Conservation (phyloP, 225 moss, liverwort and hornwort genomes). For the Sphagnum contortum region DNA sequence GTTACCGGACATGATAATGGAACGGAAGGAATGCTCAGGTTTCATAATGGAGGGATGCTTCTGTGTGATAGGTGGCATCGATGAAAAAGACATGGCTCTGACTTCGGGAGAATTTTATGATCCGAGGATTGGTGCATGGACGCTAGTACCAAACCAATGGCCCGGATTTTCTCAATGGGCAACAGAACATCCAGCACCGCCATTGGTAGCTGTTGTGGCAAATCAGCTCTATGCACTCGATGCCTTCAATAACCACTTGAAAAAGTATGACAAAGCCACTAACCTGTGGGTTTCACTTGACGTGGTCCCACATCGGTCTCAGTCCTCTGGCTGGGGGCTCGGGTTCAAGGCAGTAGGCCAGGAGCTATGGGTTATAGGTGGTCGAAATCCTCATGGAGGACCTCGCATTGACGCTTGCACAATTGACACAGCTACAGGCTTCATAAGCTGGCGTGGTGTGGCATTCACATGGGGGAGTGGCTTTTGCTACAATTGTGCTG, state of each 20-base stretch:
- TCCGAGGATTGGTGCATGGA: slow-evolving; percentile 15
- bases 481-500: slow-evolving; percentile 6
- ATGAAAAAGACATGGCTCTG: slow-evolving; percentile 5
- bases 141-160: slow-evolving; percentile 18
- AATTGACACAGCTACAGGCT: neutral
- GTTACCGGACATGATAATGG: slow-evolving; percentile 16
- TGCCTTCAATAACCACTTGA: slow-evolving; percentile 23
- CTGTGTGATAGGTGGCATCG: slow-evolving; percentile 31
- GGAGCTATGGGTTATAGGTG: slow-evolving; percentile 48
- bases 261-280: slow-evolving; percentile 22
- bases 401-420: slow-evolving; percentile 1
- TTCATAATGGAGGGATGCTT: slow-evolving; percentile 35
- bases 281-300: slow-evolving; percentile 27
- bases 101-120: slow-evolving; percentile 28
- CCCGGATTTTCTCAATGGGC: neutral
- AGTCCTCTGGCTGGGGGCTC: slow-evolving; percentile 40
- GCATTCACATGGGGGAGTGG: neutral
- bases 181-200: slow-evolving; percentile 15
- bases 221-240: slow-evolving; percentile 40
- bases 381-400: neutral
- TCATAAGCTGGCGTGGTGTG: slow-evolving; percentile 3
- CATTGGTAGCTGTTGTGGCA: slow-evolving; percentile 34
- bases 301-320: slow-evolving; percentile 22
- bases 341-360: slow-evolving; percentile 43
- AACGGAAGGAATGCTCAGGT: slow-evolving; percentile 27